Conservation (phyloP, 495 filamentous ascomycete genomes). For the Daldinia childiae region DNA sequence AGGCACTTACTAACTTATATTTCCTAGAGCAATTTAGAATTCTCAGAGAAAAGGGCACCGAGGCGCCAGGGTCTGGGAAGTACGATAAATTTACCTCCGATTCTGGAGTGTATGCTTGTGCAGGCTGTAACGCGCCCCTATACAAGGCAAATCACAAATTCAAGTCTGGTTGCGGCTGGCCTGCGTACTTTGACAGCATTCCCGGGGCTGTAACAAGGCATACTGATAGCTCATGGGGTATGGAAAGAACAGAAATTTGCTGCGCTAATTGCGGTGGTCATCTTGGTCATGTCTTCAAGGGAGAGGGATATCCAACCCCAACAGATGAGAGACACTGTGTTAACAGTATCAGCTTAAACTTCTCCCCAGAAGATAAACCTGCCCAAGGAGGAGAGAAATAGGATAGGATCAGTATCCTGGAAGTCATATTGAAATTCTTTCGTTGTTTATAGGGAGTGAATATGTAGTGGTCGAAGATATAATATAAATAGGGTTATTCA, state of each 20-base stretch:
- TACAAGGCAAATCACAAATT: conserved; percentile 94
- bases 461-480: neutral
- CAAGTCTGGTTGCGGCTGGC: conserved; percentile 96
- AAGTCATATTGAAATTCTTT: neutral
- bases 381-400: conserved; percentile 48
- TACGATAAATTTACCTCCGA: conserved; percentile 86
- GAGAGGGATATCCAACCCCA: conserved; percentile 87
- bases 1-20: conserved; percentile 20
- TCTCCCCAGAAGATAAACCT: conserved; percentile 67
- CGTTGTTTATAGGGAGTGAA: neutral
- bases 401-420: no score
- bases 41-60: conserved; percentile 90
- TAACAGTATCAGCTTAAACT: conserved; percentile 91
- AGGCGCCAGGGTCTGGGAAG: conserved; percentile 77
- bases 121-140: conserved; percentile 84
- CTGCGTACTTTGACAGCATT: conserved; percentile 93
- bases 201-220: conserved; percentile 87
- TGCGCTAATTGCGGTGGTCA: conserved; percentile 95
- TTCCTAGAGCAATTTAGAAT: conserved; percentile 88
- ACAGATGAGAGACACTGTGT: conserved; percentile 98
- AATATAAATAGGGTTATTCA: no score
- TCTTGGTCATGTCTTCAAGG: conserved; percentile 97
- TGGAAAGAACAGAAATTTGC: conserved; percentile 90
- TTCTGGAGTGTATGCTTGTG: conserved; percentile 82
- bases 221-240: conserved; percentile 78